Percentiles rank a stretch among this genome's conserved stretches.
Conservation (phyloP, 2,329 filamentous ascomycete species). For the Lasiodiplodia hormozganensis region DNA sequence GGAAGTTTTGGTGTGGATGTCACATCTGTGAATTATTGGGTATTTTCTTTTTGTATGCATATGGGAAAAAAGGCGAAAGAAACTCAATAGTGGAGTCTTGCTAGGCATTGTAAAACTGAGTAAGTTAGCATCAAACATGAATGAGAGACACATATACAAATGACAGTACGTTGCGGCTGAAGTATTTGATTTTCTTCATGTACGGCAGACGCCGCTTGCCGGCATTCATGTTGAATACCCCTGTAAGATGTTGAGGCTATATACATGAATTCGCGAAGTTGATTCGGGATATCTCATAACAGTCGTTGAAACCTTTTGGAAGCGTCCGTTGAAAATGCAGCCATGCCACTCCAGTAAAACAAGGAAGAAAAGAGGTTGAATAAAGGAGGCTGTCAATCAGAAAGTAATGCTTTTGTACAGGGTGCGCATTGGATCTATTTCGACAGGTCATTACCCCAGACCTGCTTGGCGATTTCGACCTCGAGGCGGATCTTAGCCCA, state of each 20-base stretch:
- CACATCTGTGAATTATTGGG: too few relatives aligned
- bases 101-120: too few relatives aligned
- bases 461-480: conserved; percentile 64
- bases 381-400: background rate
- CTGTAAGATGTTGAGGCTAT: background rate
- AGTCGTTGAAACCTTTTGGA: conserved; percentile 29
- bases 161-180: background rate
- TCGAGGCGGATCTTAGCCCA: conserved; percentile 64
- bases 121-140: too few relatives aligned
- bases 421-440: conserved; percentile 6
- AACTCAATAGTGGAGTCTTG: too few relatives aligned
- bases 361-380: background rate
- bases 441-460: conserved; percentile 60
- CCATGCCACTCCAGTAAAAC: background rate
- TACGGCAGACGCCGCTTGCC: conserved; percentile 9
- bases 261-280: conserved; percentile 28
- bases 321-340: conserved; percentile 13
- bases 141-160: too few relatives aligned
- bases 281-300: conserved; percentile 27
- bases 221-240: conserved; percentile 11
- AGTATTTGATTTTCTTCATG: conserved; percentile 3
- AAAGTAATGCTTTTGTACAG: background rate
- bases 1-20: background rate
- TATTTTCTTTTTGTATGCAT: too few relatives aligned
- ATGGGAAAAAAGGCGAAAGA: too few relatives aligned